Percentiles rank a stretch among this genome's conserved stretches.
Evolutionary conservation across 2,329 filamentous ascomycete species (phyloP).

Genomic region (Colletotrichum sp.): DNA sequence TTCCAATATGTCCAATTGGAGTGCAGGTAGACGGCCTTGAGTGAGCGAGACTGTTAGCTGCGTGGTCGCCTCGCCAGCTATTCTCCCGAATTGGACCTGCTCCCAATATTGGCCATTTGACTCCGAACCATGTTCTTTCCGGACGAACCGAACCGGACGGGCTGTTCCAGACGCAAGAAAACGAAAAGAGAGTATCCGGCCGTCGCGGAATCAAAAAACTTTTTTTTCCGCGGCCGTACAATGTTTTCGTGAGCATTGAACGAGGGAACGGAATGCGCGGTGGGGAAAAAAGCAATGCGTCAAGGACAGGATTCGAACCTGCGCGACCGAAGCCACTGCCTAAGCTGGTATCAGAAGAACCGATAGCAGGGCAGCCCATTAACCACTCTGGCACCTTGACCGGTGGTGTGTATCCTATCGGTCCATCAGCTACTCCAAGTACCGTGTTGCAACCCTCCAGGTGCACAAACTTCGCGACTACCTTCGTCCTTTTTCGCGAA

Average conservation of each 20-base stretch:
- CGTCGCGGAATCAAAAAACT: background rate
- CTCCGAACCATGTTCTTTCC: background rate
- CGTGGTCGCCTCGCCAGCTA: background rate
- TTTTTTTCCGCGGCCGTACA: background rate
- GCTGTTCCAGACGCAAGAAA: background rate
- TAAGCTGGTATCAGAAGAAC: background rate
- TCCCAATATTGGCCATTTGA: background rate
- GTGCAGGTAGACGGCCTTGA: background rate
- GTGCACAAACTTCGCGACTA: background rate
- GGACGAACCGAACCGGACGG: background rate
- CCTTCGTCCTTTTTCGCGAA: background rate
- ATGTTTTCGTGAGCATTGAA: too few relatives aligned
- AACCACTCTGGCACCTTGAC: slow-evolving; percentile 23
- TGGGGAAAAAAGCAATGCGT: background rate
- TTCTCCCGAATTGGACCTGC: background rate
- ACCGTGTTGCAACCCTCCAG: background rate
- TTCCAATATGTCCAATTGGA: background rate
- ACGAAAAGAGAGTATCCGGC: background rate
- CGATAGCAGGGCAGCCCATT: slow-evolving; percentile 21
- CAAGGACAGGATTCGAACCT: slow-evolving; percentile 23
- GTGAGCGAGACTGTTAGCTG: background rate
- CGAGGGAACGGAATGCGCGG: background rate
- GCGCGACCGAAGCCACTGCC: slow-evolving; percentile 22
- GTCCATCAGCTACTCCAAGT: background rate
- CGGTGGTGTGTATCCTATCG: accelerated